phyloP scores from a whole-genome alignment of 148 eudicot genomes.

The Mesembryanthemum crystallinum region DNA sequence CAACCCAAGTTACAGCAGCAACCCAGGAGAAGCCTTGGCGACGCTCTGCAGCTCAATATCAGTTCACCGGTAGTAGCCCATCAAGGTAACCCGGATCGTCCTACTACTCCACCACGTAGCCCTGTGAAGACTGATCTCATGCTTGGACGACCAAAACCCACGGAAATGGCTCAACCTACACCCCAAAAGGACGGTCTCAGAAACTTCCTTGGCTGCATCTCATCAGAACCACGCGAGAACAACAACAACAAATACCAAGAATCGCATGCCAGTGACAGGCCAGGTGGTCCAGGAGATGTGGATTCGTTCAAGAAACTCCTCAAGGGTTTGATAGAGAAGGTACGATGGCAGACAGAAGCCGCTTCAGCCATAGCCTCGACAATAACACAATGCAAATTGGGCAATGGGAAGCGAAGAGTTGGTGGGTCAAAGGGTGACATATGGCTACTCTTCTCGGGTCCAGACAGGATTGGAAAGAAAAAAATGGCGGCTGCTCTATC shows the following conservation, averaged over 20 bases:
- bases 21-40: slow-evolving; percentile 40
- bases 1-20: slow-evolving; percentile 46
- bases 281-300: slow-evolving; percentile 47
- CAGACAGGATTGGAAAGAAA: slow-evolving; percentile 79
- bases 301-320: slow-evolving; percentile 78
- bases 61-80: slow-evolving; percentile 25
- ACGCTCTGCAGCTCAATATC: slow-evolving; percentile 42
- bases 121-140: slow-evolving; percentile 86
- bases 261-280: slow-evolving; percentile 34
- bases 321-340: slow-evolving; percentile 76
- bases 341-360: slow-evolving; percentile 94
- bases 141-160: slow-evolving; percentile 50
- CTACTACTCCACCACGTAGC: slow-evolving; percentile 48
- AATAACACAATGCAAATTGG: slow-evolving; percentile 57
- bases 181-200: slow-evolving; percentile 32
- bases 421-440: slow-evolving; percentile 65
- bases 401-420: slow-evolving; percentile 51
- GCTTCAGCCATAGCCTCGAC: slow-evolving; percentile 72
- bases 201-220: slow-evolving; percentile 61
- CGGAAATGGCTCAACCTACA: slow-evolving; percentile 26
- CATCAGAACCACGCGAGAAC: slow-evolving; percentile 45
- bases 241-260: slow-evolving; percentile 33
- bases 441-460: slow-evolving; percentile 84
- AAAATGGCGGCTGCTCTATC: slow-evolving; percentile 82
- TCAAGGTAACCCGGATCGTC: slow-evolving; percentile 22